Percentiles rank a stretch among this genome's conserved stretches.
Conservation (phyloP, 352 stramenopile genomes). For the Phytopythium oedochilum region DNA sequence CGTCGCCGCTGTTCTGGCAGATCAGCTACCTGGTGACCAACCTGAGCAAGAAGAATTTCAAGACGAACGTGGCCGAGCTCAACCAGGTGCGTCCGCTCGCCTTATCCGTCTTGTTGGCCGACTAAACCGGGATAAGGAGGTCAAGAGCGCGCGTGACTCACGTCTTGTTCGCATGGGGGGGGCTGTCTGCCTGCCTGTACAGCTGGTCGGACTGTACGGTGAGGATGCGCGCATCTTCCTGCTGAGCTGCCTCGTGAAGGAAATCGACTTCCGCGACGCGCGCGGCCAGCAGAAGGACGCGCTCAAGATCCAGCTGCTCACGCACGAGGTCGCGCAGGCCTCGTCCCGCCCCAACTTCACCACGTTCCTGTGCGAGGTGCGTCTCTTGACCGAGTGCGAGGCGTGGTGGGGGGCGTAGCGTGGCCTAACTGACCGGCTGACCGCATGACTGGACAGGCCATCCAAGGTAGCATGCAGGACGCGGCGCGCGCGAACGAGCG, state of each 20-base stretch:
- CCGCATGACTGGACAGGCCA: constrained; percentile 36
- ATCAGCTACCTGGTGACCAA: constrained; percentile 92
- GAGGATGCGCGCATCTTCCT: constrained; percentile 90
- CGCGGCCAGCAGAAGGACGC: constrained; percentile 80
- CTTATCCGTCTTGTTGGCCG: constrained; percentile 24
- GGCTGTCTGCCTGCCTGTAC: no score
- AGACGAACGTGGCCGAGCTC: constrained; percentile 89
- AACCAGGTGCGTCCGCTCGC: constrained; percentile 71
- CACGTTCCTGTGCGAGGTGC: constrained; percentile 84
- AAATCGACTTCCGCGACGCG: constrained; percentile 88
- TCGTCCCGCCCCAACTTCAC: constrained; percentile 88
- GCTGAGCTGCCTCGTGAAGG: constrained; percentile 88
- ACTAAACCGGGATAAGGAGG: not conserved
- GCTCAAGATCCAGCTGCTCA: constrained; percentile 87
- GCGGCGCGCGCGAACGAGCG: constrained; percentile 20
- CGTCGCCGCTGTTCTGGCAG: constrained; percentile 92
- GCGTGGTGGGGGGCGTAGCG: not conserved
- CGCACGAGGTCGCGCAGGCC: constrained; percentile 88
- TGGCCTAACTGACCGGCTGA: not conserved
- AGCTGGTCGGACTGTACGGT: constrained; percentile 90
- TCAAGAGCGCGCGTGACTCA: not conserved
- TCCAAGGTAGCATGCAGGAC: constrained; percentile 57
- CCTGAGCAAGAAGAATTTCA: constrained; percentile 94
- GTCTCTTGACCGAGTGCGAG: not conserved
- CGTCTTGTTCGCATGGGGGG: constrained; percentile 5